phyloP scores from a whole-genome alignment of 2,329 filamentous ascomycete species.

The Scytalidium sp. region DNA sequence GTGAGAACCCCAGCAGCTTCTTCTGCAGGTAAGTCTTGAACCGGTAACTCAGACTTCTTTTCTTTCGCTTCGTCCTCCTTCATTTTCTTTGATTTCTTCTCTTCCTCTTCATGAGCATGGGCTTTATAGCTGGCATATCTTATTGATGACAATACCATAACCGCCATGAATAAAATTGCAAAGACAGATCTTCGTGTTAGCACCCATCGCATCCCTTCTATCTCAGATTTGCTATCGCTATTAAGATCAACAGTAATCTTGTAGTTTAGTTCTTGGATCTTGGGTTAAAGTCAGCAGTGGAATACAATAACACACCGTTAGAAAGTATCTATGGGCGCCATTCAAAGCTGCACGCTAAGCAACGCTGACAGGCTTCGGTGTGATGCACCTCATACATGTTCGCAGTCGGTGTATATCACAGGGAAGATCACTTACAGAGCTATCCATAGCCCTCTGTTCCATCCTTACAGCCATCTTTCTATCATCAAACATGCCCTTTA shows the following conservation, averaged over 20 bases:
- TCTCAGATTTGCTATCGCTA: constrained; percentile 86
- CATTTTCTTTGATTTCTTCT: constrained; percentile 17
- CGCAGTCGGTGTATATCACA: no score
- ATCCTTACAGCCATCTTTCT: constrained; percentile 88
- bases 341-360: no score
- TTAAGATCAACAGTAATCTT: constrained; percentile 90
- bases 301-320: background rate
- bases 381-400: background rate
- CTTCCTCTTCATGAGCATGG: constrained; percentile 23
- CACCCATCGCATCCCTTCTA: constrained; percentile 89
- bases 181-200: constrained; percentile 61
- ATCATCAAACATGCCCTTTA: constrained; percentile 97
- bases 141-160: constrained; percentile 56
- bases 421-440: constrained; percentile 57
- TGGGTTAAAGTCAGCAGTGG: constrained; percentile 2
- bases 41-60: constrained; percentile 38
- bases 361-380: no score
- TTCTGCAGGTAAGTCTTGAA: constrained; percentile 40
- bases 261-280: constrained; percentile 94
- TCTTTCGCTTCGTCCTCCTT: constrained; percentile 28
- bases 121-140: constrained; percentile 55
- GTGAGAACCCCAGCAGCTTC: constrained; percentile 57
- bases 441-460: constrained; percentile 82
- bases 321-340: no score
- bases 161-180: constrained; percentile 64